A percentile compares a stretch with the other conserved stretches of the same genome.
phyloP scores from a whole-genome alignment of 345 rosid genomes.

The Dimocarpus longan region DNA sequence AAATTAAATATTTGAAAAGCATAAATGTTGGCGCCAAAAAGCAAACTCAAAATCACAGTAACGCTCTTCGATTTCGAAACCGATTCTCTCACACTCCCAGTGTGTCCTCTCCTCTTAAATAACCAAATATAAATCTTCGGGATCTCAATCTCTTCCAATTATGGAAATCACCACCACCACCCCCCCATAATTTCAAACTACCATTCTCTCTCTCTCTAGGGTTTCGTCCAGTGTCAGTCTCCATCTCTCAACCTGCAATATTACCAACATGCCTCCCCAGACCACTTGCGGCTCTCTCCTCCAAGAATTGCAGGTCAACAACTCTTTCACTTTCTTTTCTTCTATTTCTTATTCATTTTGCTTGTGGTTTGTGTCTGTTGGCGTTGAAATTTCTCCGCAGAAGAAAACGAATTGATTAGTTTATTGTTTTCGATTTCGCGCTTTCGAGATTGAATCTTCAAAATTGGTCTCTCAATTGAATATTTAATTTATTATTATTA shows the following conservation, averaged over 20 bases:
- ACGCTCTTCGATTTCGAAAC: conserved; percentile 5
- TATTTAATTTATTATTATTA: no score
- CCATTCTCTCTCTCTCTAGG: background rate
- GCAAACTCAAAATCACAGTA: background rate
- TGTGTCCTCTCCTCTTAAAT: background rate
- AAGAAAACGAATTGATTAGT: no score
- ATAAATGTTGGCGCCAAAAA: background rate
- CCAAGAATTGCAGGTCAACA: conserved; percentile 67
- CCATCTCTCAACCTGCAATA: background rate
- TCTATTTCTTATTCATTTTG: background rate
- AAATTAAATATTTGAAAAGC: no score
- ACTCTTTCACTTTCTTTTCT: background rate
- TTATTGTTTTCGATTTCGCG: background rate
- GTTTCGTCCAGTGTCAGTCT: background rate
- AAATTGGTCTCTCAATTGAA: background rate
- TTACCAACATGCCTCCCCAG: conserved; percentile 25
- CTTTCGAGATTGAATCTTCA: background rate
- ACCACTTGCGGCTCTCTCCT: conserved; percentile 89
- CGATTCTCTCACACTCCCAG: background rate
- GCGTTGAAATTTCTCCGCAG: background rate
- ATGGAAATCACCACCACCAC: background rate
- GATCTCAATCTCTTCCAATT: background rate
- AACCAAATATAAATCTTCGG: background rate
- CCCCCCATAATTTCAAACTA: background rate
- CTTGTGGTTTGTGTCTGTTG: background rate